Base-by-base conservation (phyloP, 2,329 filamentous ascomycete species). In the Alternaria triticina region DNA sequence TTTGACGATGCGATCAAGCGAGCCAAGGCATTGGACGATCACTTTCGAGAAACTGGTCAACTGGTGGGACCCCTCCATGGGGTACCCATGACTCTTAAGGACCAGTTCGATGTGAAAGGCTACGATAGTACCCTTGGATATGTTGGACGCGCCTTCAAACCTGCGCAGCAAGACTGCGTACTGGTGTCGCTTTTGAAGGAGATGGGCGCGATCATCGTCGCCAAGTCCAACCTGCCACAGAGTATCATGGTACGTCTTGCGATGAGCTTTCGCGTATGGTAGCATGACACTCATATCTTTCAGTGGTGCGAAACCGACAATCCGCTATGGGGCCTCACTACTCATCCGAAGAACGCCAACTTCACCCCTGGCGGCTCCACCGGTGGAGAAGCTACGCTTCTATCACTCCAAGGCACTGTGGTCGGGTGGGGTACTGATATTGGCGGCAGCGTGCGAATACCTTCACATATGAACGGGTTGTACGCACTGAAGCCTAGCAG, bases 241-340 rank as follows among this genome's bases (percentile, higher is more conserved):
- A 86, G 83, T 59, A 86, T 87, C 65, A 85, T 87, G 84, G 80
- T 85, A 62, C 27, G 23, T 27, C 30, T n/a, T 40, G 27, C 47
- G 33, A 47, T 27, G 12, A 25, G 11, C 25, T 44, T 51, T 13
- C n/a, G 22, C 25, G 45, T 28, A 55, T 25, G 10, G 27, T 36
- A 20, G 6, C n/a, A 7, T 27, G 40, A 30, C 5, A 20, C 54
- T 57, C 23, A 61, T 8, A 5, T 17, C 3, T 58, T 5, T 86
- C 84, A 89, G 86, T 78, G 79, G 70, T 86, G 86, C 28, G 87
- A 89, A 79, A 89, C 87, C 0, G 80, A 86, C 68, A 89, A 89
- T 78, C 86, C 89, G 62, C 85, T 90, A 66, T 86, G 88, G 69
- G 86, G 83, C 4, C 86, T 87, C 61, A 87, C 86, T 0, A 81